Percentiles rank a stretch among this genome's conserved stretches.
Conservation (phyloP, 1,139 yeast species). For the Magnusiomyces fungicola region DNA sequence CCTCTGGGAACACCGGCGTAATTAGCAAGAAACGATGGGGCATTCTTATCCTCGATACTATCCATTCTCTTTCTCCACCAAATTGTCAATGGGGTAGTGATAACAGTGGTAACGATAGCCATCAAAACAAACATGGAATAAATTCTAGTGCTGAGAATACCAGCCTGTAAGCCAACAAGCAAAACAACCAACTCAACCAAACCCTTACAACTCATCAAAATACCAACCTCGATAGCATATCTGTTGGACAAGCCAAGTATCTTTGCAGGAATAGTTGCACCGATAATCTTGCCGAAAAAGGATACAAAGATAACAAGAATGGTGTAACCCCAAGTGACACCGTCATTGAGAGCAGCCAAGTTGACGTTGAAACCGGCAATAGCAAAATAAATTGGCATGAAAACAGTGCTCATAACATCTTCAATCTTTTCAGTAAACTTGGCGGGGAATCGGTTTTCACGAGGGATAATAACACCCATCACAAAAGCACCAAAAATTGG, state of each 20-base stretch:
- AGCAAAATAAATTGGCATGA: slow-evolving; percentile 73
- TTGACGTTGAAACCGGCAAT: slow-evolving; percentile 68
- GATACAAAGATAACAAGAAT: slow-evolving; percentile 61
- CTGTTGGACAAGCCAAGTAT: slow-evolving; percentile 58
- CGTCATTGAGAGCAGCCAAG: slow-evolving; percentile 52
- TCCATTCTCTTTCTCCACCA: slow-evolving; percentile 22
- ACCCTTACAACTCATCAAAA: slow-evolving; percentile 85
- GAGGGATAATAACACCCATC: slow-evolving; percentile 69
- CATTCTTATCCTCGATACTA: neutral
- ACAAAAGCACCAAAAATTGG: slow-evolving; percentile 78
- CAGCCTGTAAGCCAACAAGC: slow-evolving; percentile 63
- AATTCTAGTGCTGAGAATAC: slow-evolving; percentile 53
- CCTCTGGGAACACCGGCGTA: neutral
- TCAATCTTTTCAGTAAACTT: slow-evolving; percentile 66
- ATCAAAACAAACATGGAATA: slow-evolving; percentile 76
- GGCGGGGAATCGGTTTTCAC: slow-evolving; percentile 66
- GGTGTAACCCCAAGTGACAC: slow-evolving; percentile 71
- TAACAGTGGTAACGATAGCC: slow-evolving; percentile 69
- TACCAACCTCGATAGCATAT: slow-evolving; percentile 67
- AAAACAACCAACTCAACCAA: slow-evolving; percentile 64
- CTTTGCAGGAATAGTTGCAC: slow-evolving; percentile 60
- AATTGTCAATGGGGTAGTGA: slow-evolving; percentile 65
- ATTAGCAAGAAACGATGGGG: slow-evolving; percentile 10
- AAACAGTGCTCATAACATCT: slow-evolving; percentile 60
- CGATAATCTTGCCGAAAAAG: slow-evolving; percentile 54